Conservation (phyloP, 441 rosid genomes). For the Melastoma candidum region DNA sequence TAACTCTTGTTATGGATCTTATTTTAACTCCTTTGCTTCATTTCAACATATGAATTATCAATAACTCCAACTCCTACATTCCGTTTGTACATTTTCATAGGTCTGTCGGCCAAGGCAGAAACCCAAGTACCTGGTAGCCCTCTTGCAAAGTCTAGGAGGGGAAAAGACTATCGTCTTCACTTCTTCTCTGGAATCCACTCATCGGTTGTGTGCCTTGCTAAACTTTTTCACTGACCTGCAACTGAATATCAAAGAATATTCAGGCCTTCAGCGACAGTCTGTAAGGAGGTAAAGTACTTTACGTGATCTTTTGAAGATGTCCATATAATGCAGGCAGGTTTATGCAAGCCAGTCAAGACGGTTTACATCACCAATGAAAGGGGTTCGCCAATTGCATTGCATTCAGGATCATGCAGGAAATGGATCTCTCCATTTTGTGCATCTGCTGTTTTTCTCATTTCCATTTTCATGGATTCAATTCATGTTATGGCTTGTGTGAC, state of each 20-base stretch:
- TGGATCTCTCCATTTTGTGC: no score
- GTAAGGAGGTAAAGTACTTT: conserved; percentile 48
- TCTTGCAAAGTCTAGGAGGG: conserved; percentile 59
- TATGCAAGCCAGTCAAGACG: no score
- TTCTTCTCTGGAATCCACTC: conserved; percentile 80
- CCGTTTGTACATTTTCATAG: conserved; percentile 23
- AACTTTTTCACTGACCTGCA: conserved; percentile 64
- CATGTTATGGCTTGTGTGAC: conserved; percentile 1
- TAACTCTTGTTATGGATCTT: no score
- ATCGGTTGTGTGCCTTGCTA: conserved; percentile 66
- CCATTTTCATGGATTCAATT: no score
- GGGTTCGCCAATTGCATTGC: no score
- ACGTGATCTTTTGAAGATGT: background rate
- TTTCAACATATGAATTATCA: no score
- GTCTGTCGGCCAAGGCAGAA: conserved; percentile 64
- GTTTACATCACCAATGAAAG: no score
- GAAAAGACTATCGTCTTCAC: conserved; percentile 86
- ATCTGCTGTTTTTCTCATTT: no score
- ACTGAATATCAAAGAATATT: conserved; percentile 79
- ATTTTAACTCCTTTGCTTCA: no score
- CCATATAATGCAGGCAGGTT: background rate
- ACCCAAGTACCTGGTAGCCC: conserved; percentile 70
- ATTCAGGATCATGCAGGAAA: no score
- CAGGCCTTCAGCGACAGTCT: conserved; percentile 76
- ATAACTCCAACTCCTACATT: conserved; percentile 7